These are phyloP conservation scores for Pyrus communis DNA, from an alignment of 306 rosid genomes.

Conservation along the genomic window DNA sequence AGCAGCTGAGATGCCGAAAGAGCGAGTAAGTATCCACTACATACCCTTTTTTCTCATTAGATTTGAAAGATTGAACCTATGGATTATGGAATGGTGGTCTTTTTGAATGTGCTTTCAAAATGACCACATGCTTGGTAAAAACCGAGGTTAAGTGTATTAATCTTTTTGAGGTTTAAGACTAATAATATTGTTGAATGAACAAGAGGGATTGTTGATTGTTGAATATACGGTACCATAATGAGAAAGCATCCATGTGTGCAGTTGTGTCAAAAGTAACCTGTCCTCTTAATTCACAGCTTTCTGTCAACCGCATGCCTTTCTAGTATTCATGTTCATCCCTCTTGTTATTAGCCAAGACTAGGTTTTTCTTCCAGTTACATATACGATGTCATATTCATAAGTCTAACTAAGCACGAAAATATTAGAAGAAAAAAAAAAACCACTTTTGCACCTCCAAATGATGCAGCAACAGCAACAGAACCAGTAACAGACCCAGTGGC, in stretches of 20 bases:
- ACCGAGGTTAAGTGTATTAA: not conserved
- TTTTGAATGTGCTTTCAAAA: not conserved
- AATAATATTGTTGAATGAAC: not conserved
- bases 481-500: slow-evolving; percentile 24
- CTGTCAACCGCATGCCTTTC: no score
- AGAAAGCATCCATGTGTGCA: no score
- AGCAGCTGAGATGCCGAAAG: slow-evolving; percentile 35
- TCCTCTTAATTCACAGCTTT: not conserved
- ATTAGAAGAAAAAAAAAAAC: not conserved
- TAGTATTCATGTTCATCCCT: no score
- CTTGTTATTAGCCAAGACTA: not conserved
- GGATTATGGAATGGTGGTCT: not conserved
- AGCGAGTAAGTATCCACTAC: slow-evolving; percentile 10
- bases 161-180: not conserved
- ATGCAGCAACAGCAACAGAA: slow-evolving; percentile 19
- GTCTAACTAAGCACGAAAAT: not conserved
- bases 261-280: no score
- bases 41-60: not conserved
- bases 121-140: not conserved
- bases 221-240: no score
- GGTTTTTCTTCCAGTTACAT: not conserved
- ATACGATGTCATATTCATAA: not conserved
- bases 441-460: slow-evolving; percentile 20
- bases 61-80: not conserved
- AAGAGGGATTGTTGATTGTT: no score